These are phyloP conservation scores for Sclerotiophoma versabilis DNA, from an alignment of 2,329 filamentous ascomycete species.

Conservation along the genomic window DNA sequence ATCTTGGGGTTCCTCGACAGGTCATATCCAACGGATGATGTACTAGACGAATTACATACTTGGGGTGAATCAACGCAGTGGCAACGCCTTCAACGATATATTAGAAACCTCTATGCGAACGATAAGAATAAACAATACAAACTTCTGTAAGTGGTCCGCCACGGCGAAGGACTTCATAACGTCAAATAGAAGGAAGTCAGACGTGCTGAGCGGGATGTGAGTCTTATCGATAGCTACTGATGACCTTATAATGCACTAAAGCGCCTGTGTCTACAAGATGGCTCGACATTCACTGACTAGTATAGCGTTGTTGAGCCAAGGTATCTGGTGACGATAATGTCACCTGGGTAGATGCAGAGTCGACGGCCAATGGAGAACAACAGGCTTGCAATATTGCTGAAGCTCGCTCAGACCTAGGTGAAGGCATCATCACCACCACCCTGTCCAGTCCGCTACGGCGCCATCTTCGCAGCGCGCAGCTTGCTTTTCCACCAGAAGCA, in stretches of 20 bases:
- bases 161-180: conserved; percentile 70
- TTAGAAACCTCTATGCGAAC: conserved; percentile 60
- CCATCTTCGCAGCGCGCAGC: conserved; percentile 66
- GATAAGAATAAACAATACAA: conserved; percentile 63
- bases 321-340: conserved; percentile 66
- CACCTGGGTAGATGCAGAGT: conserved; percentile 66
- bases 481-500: conserved; percentile 63
- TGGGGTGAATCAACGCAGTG: neutral
- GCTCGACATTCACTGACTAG: neutral
- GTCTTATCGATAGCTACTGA: conserved; percentile 27
- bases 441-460: conserved; percentile 64
- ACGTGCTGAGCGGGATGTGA: conserved; percentile 70
- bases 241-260: neutral
- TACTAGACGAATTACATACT: conserved; percentile 33
- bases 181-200: conserved; percentile 69
- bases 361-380: conserved; percentile 62
- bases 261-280: neutral
- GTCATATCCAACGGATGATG: conserved; percentile 61
- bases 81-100: conserved; percentile 62
- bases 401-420: conserved; percentile 58
- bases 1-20: conserved; percentile 66
- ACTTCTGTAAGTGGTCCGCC: conserved; percentile 69
- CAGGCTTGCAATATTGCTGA: conserved; percentile 65
- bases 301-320: conserved; percentile 65
- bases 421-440: conserved; percentile 42